phyloP scores from a whole-genome alignment of 441 rosid species.

The Viola pubescens region DNA sequence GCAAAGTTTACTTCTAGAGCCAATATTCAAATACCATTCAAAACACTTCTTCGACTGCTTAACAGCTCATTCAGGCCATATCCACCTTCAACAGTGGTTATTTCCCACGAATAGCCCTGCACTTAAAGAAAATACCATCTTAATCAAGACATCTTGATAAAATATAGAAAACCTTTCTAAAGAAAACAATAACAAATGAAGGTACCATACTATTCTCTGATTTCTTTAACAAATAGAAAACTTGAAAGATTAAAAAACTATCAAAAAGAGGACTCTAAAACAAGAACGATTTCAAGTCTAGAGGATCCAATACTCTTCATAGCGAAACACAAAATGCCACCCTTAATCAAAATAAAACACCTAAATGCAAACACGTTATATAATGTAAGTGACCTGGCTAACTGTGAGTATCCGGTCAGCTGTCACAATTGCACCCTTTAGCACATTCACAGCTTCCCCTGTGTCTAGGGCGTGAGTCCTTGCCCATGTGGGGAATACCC shows the following conservation, averaged over 20 bases:
- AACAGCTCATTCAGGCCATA: constrained; percentile 77
- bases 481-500: constrained; percentile 98
- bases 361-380: constrained; percentile 1
- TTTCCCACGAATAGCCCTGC: constrained; percentile 97
- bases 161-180: neutral
- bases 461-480: constrained; percentile 99
- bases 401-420: constrained; percentile 85
- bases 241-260: no score
- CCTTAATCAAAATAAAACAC: no score
- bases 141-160: neutral
- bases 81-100: constrained; percentile 91
- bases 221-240: no score
- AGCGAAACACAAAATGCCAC: no score
- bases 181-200: neutral
- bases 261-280: no score
- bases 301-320: no score
- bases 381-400: constrained; percentile 58
- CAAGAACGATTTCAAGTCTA: no score
- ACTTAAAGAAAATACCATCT: constrained; percentile 11
- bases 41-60: constrained; percentile 59
- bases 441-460: constrained; percentile 90
- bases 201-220: neutral
- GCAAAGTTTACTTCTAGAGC: neutral
- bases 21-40: constrained; percentile 46
- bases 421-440: constrained; percentile 92